These are phyloP conservation scores for Uncinocarpus reesii DNA, from an alignment of 2,329 filamentous ascomycete genomes.

Conservation along the genomic window DNA sequence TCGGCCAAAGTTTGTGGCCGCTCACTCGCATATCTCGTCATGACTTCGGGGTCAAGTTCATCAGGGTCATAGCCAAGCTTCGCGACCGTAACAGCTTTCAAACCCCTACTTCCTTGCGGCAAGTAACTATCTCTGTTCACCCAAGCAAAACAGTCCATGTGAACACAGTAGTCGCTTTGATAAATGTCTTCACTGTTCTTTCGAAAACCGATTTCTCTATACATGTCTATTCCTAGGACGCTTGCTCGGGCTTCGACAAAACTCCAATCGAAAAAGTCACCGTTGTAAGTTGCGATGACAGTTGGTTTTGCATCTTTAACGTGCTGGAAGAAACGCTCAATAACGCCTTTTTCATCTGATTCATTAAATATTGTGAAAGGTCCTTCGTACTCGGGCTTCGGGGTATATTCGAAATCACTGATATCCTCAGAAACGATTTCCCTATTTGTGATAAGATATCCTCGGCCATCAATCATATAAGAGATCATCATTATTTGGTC, in stretches of 20 bases:
- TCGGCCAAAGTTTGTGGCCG: slow-evolving; percentile 88
- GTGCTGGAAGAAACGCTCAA: slow-evolving; percentile 90
- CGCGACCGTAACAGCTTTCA: slow-evolving; percentile 95
- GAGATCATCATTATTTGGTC: slow-evolving; percentile 99
- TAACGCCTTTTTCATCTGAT: slow-evolving; percentile 72
- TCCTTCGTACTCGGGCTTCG: slow-evolving; percentile 88
- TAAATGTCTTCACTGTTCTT: slow-evolving; percentile 95
- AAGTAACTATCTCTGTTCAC: slow-evolving; percentile 97
- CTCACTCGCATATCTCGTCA: slow-evolving; percentile 82
- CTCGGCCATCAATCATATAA: slow-evolving; percentile 99
- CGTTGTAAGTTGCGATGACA: slow-evolving; percentile 99
- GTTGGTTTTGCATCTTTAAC: slow-evolving; percentile 91
- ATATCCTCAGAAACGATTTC: slow-evolving; percentile 98
- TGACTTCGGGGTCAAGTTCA: slow-evolving; percentile 91
- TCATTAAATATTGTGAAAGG: slow-evolving; percentile 99
- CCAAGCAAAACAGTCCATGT: slow-evolving; percentile 99
- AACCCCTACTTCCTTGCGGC: slow-evolving; percentile 88
- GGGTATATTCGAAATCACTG: slow-evolving; percentile 94
- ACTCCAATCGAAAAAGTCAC: slow-evolving; percentile 99
- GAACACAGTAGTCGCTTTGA: slow-evolving; percentile 88
- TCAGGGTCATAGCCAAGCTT: slow-evolving; percentile 98
- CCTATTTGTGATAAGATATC: slow-evolving; percentile 93
- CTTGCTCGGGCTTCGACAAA: slow-evolving; percentile 91
- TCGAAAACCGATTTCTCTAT: slow-evolving; percentile 91
- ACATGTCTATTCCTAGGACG: slow-evolving; percentile 96